Percentiles rank a stretch among this genome's conserved stretches.
Evolutionary conservation across 257 asterid genomes (phyloP).

Genomic region (Mentha longifolia): DNA sequence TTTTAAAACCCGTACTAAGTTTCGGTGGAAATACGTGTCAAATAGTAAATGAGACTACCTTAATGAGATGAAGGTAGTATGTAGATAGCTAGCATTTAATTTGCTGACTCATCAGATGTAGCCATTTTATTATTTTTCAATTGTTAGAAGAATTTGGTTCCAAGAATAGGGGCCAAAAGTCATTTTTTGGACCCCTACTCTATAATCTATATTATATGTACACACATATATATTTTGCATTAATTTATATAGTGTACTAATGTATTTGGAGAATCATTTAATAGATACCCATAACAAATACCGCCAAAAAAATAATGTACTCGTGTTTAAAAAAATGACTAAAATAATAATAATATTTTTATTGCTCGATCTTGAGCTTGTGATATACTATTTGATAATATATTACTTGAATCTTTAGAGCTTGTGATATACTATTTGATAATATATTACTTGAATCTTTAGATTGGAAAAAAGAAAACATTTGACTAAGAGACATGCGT

Average conservation of each 20-base stretch:
- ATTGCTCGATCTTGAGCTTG: no score
- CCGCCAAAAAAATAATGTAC: not conserved
- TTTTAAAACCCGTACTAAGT: no score
- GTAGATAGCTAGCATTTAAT: constrained; percentile 11
- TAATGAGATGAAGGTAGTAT: no score
- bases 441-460: not conserved
- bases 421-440: not conserved
- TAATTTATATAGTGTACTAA: not conserved
- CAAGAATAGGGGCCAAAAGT: constrained; percentile 9
- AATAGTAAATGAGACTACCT: no score
- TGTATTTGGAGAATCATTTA: not conserved
- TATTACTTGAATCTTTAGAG: not conserved
- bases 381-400: not conserved
- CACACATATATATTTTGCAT: not conserved
- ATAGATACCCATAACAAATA: not conserved
- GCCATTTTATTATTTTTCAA: constrained; percentile 17
- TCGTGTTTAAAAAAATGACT: not conserved
- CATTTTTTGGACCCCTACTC: constrained; percentile 1
- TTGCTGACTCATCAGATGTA: constrained; percentile 11
- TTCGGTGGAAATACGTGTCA: no score
- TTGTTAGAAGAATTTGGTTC: constrained; percentile 8
- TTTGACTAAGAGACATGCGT: constrained; percentile 8
- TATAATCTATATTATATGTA: not conserved
- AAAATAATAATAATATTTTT: no score
- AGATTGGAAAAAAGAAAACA: not conserved